A percentile compares a stretch with the other conserved stretches of the same genome.
Conservation (phyloP, 2,329 filamentous ascomycete species). For the Paraphoma sp. region DNA sequence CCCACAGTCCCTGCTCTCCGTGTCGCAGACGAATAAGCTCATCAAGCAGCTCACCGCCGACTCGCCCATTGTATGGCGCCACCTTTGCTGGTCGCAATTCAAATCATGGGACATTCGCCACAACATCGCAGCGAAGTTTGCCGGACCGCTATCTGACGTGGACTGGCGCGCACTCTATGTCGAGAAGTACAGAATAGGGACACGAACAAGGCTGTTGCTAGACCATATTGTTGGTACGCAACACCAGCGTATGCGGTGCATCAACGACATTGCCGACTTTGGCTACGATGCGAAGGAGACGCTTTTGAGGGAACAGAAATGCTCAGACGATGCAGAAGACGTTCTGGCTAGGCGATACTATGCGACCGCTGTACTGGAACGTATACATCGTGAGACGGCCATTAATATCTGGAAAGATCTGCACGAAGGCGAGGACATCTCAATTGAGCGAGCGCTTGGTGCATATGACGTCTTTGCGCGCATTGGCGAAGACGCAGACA, state of each 20-base stretch:
- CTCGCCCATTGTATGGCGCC: conserved; percentile 79
- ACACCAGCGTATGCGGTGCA: conserved; percentile 71
- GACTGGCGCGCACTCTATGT: conserved; percentile 72
- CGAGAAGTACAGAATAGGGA: conserved; percentile 43
- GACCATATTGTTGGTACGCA: conserved; percentile 75
- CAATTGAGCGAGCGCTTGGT: conserved; percentile 76
- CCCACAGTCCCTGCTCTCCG: conserved; percentile 57
- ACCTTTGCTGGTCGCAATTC: conserved; percentile 74
- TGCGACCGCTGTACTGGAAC: conserved; percentile 74
- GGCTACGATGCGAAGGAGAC: conserved; percentile 92
- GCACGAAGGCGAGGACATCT: conserved; percentile 57
- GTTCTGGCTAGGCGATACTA: conserved; percentile 81
- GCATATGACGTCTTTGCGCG: conserved; percentile 91
- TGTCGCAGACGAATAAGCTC: conserved; percentile 67
- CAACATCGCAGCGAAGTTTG: conserved; percentile 40
- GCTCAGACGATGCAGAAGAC: conserved; percentile 69
- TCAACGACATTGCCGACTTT: conserved; percentile 72
- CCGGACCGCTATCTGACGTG: conserved; percentile 60
- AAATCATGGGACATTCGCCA: conserved; percentile 72
- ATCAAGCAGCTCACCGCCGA: conserved; percentile 71
- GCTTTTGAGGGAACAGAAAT: conserved; percentile 70
- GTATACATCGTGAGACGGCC: conserved; percentile 81
- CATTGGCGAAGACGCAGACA: conserved; percentile 73
- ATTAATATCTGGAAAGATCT: conserved; percentile 76
- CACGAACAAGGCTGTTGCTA: conserved; percentile 53